Conservation (phyloP, 371 early-diverging fungal genomes). For the Rhizopus arrhizus region DNA sequence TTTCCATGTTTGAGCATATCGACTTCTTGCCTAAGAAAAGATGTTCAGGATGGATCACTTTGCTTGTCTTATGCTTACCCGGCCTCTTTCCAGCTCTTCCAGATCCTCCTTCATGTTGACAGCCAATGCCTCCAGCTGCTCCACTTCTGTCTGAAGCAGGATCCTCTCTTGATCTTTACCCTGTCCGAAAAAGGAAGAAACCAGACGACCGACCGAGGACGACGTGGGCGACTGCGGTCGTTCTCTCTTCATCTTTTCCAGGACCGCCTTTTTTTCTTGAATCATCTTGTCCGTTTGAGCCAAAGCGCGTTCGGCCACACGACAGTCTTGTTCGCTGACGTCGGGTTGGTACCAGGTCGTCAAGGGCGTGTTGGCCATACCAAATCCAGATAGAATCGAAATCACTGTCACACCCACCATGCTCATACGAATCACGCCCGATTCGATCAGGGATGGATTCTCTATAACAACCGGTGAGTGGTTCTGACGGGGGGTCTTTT, state of each 20-base stretch:
- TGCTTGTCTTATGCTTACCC: conserved; percentile 48
- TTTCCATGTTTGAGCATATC: conserved; percentile 71
- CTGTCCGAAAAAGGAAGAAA: neutral
- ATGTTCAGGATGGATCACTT: conserved; percentile 14
- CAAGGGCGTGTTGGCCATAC: conserved; percentile 90
- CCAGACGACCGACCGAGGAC: neutral
- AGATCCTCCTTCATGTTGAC: conserved; percentile 42
- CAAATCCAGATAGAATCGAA: conserved; percentile 92
- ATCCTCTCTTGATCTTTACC: conserved; percentile 1
- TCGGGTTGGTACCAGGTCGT: conserved; percentile 47
- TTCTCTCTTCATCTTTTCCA: conserved; percentile 20
- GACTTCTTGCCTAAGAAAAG: conserved; percentile 53
- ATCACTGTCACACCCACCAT: conserved; percentile 90
- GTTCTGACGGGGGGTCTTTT: neutral
- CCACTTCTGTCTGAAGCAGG: conserved; percentile 35
- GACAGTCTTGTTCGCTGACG: conserved; percentile 41
- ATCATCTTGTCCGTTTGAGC: conserved; percentile 37
- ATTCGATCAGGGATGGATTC: conserved; percentile 54
- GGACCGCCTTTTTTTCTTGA: conserved; percentile 24
- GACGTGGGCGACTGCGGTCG: neutral
- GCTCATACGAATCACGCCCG: conserved; percentile 79
- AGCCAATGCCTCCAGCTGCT: conserved; percentile 34
- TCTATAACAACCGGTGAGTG: neutral
- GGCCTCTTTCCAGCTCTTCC: conserved; percentile 37
- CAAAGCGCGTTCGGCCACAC: conserved; percentile 39